Percentiles rank a stretch among this genome's conserved stretches.
These are phyloP conservation scores for Albifimbria verrucaria DNA, from an alignment of 2,329 filamentous ascomycete genomes.

Conservation along the genomic window DNA sequence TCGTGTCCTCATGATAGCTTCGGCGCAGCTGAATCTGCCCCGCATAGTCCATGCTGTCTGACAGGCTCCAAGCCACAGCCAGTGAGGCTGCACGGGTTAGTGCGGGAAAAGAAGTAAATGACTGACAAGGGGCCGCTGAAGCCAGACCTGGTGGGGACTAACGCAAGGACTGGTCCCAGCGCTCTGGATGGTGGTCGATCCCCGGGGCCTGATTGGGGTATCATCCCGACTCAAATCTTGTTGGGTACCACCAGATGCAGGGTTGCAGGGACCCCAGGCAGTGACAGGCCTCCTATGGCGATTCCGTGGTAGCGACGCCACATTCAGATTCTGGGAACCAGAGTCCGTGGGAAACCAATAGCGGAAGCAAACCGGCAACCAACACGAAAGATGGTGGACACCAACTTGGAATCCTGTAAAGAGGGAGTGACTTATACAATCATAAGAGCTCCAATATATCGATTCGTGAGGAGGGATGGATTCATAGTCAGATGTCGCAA, in stretches of 20 bases:
- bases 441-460: too few relatives aligned
- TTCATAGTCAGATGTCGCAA: too few relatives aligned
- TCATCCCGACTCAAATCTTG: background rate
- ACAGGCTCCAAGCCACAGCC: background rate
- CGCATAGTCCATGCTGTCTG: background rate
- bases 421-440: too few relatives aligned
- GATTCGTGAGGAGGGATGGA: too few relatives aligned
- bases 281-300: background rate
- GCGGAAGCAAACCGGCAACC: background rate
- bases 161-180: background rate
- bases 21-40: background rate
- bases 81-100: background rate
- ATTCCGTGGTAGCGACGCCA: background rate
- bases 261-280: background rate
- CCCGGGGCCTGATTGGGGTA: background rate
- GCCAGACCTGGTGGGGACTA: background rate
- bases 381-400: background rate
- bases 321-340: background rate
- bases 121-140: background rate
- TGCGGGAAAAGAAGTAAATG: background rate
- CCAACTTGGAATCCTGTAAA: too few relatives aligned
- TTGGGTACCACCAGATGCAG: background rate
- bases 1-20: too few relatives aligned
- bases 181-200: constrained; percentile 1
- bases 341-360: background rate